phyloP scores from a whole-genome alignment of 1,139 yeast species.

The Cylindricascospora bacillispora region DNA sequence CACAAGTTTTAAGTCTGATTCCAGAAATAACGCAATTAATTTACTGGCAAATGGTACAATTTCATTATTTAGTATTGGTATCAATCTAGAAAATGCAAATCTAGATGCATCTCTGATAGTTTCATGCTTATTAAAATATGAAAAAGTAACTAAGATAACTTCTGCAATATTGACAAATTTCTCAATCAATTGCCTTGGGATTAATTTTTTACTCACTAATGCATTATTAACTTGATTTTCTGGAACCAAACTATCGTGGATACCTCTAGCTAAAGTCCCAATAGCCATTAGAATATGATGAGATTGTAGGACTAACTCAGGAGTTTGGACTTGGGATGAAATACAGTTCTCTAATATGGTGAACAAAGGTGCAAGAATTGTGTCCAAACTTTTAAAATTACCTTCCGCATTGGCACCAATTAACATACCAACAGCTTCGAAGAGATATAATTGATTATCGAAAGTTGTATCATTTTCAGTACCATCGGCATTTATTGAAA shows the following conservation, averaged over 20 bases:
- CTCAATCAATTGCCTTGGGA: constrained; percentile 27
- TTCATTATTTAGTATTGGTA: constrained; percentile 53
- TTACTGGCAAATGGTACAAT: constrained; percentile 53
- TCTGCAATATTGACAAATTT: constrained; percentile 66
- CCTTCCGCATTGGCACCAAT: constrained; percentile 32
- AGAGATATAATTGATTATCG: constrained; percentile 68
- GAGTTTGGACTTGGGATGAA: constrained; percentile 33
- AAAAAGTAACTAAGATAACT: constrained; percentile 73
- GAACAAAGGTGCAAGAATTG: constrained; percentile 68
- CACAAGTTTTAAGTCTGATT: constrained; percentile 44
- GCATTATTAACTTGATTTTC: constrained; percentile 27
- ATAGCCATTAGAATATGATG: constrained; percentile 83
- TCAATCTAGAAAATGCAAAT: constrained; percentile 75
- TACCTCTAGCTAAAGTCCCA: constrained; percentile 82
- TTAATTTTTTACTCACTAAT: constrained; percentile 18
- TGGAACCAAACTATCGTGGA: constrained; percentile 30
- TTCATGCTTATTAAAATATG: constrained; percentile 54
- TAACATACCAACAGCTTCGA: constrained; percentile 66
- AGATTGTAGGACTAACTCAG: constrained; percentile 49
- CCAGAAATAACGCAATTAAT: constrained; percentile 59
- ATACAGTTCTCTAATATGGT: constrained; percentile 58
- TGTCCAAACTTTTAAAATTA: constrained; percentile 41
- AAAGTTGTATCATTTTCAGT: constrained; percentile 53
- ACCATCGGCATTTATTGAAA: constrained; percentile 40
- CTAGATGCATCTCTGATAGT: constrained; percentile 75